phyloP scores from a whole-genome alignment of 2,329 filamentous ascomycete species.

The Nemania serpens region DNA sequence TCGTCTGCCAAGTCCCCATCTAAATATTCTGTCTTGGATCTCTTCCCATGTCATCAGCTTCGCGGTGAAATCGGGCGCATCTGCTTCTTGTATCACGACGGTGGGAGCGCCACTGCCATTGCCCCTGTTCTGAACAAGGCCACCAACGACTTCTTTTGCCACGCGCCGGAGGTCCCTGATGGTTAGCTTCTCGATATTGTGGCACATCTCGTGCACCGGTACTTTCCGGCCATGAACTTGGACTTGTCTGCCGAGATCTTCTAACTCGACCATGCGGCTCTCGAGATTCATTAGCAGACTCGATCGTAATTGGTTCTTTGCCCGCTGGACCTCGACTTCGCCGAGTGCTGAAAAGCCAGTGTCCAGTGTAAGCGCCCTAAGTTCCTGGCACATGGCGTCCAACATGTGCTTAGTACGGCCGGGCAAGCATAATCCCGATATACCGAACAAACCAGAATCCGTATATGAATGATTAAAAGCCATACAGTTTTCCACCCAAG shows the following conservation, averaged over 20 bases:
- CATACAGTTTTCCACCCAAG: constrained; percentile 94
- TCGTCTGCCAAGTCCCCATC: constrained; percentile 77
- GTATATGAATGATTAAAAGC: constrained; percentile 98
- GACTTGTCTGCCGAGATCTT: constrained; percentile 92
- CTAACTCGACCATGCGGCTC: constrained; percentile 94
- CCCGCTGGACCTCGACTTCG: constrained; percentile 79
- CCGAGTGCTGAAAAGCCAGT: constrained; percentile 74
- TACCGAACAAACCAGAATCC: constrained; percentile 93
- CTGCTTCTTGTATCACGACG: constrained; percentile 90
- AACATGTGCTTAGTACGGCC: constrained; percentile 81
- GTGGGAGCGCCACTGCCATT: constrained; percentile 86
- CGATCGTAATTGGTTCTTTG: constrained; percentile 94
- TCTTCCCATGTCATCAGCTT: constrained; percentile 81
- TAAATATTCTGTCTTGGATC: constrained; percentile 83
- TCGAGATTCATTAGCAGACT: constrained; percentile 97
- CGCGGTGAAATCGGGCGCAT: constrained; percentile 70
- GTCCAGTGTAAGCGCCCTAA: constrained; percentile 77
- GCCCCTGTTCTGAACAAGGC: constrained; percentile 74
- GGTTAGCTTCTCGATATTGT: constrained; percentile 79
- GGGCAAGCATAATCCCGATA: constrained; percentile 83
- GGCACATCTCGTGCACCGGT: constrained; percentile 91
- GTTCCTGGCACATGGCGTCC: constrained; percentile 91
- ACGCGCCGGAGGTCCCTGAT: constrained; percentile 82
- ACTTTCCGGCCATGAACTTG: constrained; percentile 96
- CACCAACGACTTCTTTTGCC: constrained; percentile 76